Percentiles rank a stretch among this genome's conserved stretches.
Evolutionary conservation across 495 filamentous ascomycete species (phyloP).

Genomic region (Glarea lozoyensis): DNA sequence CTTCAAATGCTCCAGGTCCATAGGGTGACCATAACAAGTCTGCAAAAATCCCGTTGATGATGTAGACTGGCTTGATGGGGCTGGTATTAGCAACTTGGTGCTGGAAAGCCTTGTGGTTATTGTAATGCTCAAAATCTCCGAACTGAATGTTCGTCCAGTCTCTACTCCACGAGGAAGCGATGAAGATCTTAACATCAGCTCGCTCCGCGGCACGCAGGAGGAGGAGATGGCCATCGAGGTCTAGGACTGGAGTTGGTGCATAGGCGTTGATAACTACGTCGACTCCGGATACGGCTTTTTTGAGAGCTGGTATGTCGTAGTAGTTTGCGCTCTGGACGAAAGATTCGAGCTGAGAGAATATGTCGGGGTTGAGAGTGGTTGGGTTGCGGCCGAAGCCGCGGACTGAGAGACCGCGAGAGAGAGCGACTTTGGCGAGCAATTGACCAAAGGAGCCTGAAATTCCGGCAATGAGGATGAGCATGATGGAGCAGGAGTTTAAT

Average conservation of each 20-base stretch:
- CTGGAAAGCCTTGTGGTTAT: not conserved
- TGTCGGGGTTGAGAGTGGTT: not conserved
- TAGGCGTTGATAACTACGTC: constrained; percentile 24
- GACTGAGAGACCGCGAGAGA: not conserved
- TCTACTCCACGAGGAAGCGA: not conserved
- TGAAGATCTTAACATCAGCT: constrained; percentile 15
- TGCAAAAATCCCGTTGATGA: not conserved
- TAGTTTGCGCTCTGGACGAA: not conserved
- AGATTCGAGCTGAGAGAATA: not conserved
- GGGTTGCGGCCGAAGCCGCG: not conserved
- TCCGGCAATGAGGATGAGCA: constrained; percentile 16
- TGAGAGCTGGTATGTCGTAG: not conserved
- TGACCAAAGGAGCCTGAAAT: constrained; percentile 15
- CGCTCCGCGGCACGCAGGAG: constrained; percentile 25
- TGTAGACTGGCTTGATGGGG: not conserved
- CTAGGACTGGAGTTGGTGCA: constrained; percentile 13
- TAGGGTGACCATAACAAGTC: not conserved
- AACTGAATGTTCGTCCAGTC: not conserved
- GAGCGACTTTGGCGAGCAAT: constrained; percentile 12
- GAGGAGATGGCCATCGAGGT: constrained; percentile 23
- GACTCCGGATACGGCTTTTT: not conserved
- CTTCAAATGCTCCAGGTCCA: not conserved
- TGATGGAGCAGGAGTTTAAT: no score
- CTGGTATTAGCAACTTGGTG: not conserved
- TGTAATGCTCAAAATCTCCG: not conserved